A percentile compares a stretch with the other conserved stretches of the same genome.
Conservation (phyloP, 2,329 filamentous ascomycete species). For the Fusarium longipes region DNA sequence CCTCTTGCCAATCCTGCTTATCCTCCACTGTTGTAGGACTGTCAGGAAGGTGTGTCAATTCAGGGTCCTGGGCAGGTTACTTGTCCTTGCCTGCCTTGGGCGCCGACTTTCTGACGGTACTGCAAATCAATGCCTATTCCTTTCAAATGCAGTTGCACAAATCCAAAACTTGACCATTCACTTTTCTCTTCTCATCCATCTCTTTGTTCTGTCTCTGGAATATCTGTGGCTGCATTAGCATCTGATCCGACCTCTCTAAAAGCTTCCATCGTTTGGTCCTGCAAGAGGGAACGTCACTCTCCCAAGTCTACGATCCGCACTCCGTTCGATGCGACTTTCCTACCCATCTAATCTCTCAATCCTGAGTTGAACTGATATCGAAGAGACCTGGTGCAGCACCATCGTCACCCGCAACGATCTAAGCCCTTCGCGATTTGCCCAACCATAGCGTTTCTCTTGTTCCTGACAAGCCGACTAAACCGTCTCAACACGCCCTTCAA, state of each 20-base stretch:
- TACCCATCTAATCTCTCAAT: not conserved
- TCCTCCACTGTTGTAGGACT: not conserved
- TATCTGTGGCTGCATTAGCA: conserved; percentile 4
- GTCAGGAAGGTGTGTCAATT: conserved; percentile 42
- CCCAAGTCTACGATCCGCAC: not conserved
- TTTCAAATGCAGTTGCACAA: conserved; percentile 29
- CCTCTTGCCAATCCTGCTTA: conserved; percentile 11
- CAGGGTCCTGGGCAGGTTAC: conserved; percentile 37
- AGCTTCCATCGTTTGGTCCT: conserved; percentile 9
- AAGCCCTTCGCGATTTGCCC: conserved; percentile 1
- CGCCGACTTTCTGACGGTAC: conserved; percentile 11
- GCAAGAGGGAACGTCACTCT: conserved; percentile 6
- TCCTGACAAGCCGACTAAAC: conserved; percentile 26
- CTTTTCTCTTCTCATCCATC: conserved; percentile 1
- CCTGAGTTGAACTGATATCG: not conserved
- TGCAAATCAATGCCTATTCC: conserved; percentile 39
- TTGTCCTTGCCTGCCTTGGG: conserved; percentile 9
- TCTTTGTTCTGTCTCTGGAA: not conserved
- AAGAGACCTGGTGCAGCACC: not conserved
- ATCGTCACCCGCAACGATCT: not conserved
- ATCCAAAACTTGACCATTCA: conserved; percentile 12
- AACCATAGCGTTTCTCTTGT: conserved; percentile 7
- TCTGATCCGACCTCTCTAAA: conserved; percentile 4
- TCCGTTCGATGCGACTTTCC: not conserved
- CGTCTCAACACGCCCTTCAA: conserved; percentile 30